These are phyloP conservation scores for Narthecium ossifragum DNA, from an alignment of 106 monocot genomes.

Conservation along the genomic window DNA sequence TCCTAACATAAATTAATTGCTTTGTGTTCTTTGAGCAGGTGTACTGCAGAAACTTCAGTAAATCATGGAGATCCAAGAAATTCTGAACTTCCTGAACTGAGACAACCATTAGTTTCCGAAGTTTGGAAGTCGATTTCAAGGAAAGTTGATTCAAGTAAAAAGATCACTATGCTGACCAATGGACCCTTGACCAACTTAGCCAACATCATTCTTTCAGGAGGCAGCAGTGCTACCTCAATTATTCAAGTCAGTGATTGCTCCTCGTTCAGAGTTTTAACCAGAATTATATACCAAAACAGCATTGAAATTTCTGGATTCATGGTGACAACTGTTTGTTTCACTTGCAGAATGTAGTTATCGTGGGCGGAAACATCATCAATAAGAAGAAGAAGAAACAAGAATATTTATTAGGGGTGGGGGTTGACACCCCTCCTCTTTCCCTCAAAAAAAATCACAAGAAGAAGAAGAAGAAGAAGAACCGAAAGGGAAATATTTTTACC, in stretches of 20 bases:
- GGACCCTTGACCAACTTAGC: constrained; percentile 91
- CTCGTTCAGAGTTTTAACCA: neutral
- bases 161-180: constrained; percentile 67
- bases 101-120: constrained; percentile 66
- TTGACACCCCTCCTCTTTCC: no score
- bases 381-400: constrained; percentile 9
- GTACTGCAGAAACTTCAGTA: constrained; percentile 59
- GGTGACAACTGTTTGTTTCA: neutral
- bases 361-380: constrained; percentile 60
- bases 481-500: constrained; percentile 82
- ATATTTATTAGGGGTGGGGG: no score
- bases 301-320: no score
- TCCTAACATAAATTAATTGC: no score
- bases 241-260: constrained; percentile 52
- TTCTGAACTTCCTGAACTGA: constrained; percentile 51
- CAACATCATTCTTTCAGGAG: constrained; percentile 54
- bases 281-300: neutral
- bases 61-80: constrained; percentile 63
- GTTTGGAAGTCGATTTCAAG: constrained; percentile 54
- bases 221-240: constrained; percentile 32
- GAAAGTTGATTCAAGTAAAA: constrained; percentile 20
- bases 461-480: no score
- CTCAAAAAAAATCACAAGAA: constrained; percentile 10
- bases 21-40: constrained; percentile 35
- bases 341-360: constrained; percentile 61